phyloP scores from a whole-genome alignment of 2,329 filamentous ascomycete genomes.

The Diaporthe sp. region DNA sequence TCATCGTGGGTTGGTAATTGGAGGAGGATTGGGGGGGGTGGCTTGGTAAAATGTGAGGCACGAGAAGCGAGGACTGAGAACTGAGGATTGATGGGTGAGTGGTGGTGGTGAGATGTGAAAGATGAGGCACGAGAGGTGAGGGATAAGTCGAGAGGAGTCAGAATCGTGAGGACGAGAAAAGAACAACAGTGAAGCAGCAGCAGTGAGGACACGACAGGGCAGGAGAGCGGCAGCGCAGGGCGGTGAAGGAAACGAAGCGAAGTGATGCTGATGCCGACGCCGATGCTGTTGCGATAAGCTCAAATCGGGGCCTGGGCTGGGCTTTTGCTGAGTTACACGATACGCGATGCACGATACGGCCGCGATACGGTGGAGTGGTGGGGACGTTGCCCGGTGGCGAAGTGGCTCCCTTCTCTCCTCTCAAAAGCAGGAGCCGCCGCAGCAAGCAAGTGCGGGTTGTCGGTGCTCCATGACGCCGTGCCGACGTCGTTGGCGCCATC shows the following conservation, averaged over 20 bases:
- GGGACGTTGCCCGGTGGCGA: not conserved
- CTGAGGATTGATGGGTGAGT: not conserved
- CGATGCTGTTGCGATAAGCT: conserved; percentile 21
- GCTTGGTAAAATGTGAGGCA: not conserved
- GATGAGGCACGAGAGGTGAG: not conserved
- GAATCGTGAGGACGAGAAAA: not conserved
- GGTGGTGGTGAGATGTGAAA: not conserved
- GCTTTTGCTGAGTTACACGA: conserved; percentile 16
- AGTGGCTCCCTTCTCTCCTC: not conserved
- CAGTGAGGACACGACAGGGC: not conserved
- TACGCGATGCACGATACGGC: not conserved
- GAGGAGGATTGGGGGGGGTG: not conserved
- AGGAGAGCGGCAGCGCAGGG: not conserved
- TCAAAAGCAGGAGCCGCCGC: not conserved
- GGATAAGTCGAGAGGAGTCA: not conserved
- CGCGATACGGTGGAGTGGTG: not conserved
- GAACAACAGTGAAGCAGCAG: not conserved
- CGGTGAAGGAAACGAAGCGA: conserved; percentile 6
- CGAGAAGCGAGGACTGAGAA: not conserved
- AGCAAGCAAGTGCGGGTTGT: conserved; percentile 11
- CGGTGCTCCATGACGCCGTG: conserved; percentile 22
- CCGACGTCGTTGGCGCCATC: conserved; percentile 26
- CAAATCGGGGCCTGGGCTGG: conserved; percentile 6
- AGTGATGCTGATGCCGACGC: conserved; percentile 21
- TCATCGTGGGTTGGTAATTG: not conserved